Percentiles rank a stretch among this genome's conserved stretches.
Conservation (phyloP, 2,329 filamentous ascomycete genomes). For the Dothideomycetes sp. region DNA sequence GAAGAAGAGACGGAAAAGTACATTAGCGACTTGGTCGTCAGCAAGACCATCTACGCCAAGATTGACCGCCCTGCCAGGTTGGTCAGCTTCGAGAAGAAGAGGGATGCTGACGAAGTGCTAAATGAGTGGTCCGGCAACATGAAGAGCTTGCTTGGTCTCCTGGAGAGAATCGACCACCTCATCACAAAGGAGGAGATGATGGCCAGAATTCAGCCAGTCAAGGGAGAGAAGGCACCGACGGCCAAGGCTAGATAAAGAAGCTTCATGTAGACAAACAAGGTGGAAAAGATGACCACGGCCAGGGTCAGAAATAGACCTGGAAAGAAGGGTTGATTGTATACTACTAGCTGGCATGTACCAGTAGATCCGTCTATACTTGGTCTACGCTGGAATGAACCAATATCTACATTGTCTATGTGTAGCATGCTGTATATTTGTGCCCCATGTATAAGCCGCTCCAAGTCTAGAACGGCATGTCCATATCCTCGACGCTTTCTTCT, state of each 20-base stretch:
- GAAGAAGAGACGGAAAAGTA: slow-evolving; percentile 98
- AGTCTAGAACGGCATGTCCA: slow-evolving; percentile 54
- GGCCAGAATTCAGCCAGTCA: slow-evolving; percentile 75
- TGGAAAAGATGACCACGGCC: too few relatives aligned
- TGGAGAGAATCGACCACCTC: slow-evolving; percentile 91
- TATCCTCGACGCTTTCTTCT: slow-evolving; percentile 53
- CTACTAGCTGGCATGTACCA: slow-evolving; percentile 4
- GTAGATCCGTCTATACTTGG: too few relatives aligned
- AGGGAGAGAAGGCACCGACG: slow-evolving; percentile 29
- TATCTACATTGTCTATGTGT: too few relatives aligned
- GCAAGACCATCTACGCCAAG: slow-evolving; percentile 95
- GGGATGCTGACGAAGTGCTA: slow-evolving; percentile 88
- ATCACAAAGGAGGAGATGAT: slow-evolving; percentile 99
- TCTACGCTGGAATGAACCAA: too few relatives aligned
- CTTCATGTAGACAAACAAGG: too few relatives aligned
- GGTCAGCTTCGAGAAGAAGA: slow-evolving; percentile 88
- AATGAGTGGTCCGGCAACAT: slow-evolving; percentile 99
- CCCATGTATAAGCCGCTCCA: too few relatives aligned
- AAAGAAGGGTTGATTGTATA: too few relatives aligned
- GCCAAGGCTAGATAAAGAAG: slow-evolving; percentile 21
- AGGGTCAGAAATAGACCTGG: too few relatives aligned
- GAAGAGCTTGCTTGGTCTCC: slow-evolving; percentile 75
- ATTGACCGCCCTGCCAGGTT: slow-evolving; percentile 89
- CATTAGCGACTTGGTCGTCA: slow-evolving; percentile 91
- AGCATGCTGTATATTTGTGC: too few relatives aligned